Evolutionary conservation across 202 grass and related monocot species (phyloP), one percentile per base, ranked within the genome.

Genomic region (Alloteropsis angusta): DNA sequence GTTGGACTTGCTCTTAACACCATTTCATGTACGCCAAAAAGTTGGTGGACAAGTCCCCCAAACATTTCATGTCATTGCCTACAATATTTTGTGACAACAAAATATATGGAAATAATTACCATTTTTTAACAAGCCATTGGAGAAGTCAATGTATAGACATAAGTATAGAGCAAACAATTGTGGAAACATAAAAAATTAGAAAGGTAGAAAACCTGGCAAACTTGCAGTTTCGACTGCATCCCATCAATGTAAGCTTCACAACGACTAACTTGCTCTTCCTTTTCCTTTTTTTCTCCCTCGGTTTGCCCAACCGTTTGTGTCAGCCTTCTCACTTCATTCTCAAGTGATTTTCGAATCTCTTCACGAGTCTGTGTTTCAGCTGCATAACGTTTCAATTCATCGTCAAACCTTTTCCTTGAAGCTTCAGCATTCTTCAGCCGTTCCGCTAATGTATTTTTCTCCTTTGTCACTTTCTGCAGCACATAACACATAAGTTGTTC

Each of bases 201-300:
- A 62, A 67, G 63, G 39, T 73, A 49, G 61, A 70, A 56, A 82
- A 98, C 96, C 86, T 99, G 92, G 67, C 87, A 93, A 78, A 81
- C 82, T 88, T 99, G 86, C 48, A 99, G 75, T 91, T 96, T 99
- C 17, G 90, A 87, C 68, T 99, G 88, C 90, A 99, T 92, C 74
- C 90, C 88, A 83, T 96, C 86, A 72, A 99, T 96, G 59, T 88
- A 91, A 36, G 86, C 82, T 88, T 96, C 92, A 76, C 87, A 99
- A 7, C 87, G 92, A 87, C 64, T 50, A 85, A 96, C 84, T 81
- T 99, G 92, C 25, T 84, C 92, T 91, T 96, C 91, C 64, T 95
- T 99, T 77, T 93, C 92, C 79, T 83, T 82, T 82, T 95, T 99
- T 80, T 93, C 90, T 60, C 72, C 92, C 66, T 96, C 92, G 2